Evolutionary conservation across 164 flowering plant species (phyloP).

Genomic region (Stephania cephalantha): DNA sequence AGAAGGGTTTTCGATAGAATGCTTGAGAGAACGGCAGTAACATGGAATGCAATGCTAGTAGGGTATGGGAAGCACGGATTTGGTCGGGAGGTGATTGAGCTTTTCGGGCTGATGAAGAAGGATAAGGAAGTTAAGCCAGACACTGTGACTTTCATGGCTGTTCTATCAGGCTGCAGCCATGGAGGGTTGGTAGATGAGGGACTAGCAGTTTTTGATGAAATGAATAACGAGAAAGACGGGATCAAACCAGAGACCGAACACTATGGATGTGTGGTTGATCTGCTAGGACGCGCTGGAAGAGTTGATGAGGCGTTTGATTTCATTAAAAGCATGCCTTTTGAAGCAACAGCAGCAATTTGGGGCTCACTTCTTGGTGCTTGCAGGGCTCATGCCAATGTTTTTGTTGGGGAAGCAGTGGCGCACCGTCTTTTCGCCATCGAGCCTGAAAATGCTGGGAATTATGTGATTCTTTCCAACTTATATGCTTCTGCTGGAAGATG

Average conservation of each 20-base stretch:
- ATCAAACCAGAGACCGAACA: slow-evolving; percentile 24
- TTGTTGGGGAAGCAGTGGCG: slow-evolving; percentile 27
- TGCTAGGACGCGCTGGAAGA: slow-evolving; percentile 29
- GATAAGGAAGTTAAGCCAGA: slow-evolving; percentile 21
- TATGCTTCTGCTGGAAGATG: slow-evolving; percentile 28
- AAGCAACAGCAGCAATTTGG: slow-evolving; percentile 32
- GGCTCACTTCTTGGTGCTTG: slow-evolving; percentile 31
- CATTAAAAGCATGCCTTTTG: slow-evolving; percentile 25
- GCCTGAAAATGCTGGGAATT: slow-evolving; percentile 30
- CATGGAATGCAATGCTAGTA: slow-evolving; percentile 33
- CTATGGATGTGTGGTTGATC: slow-evolving; percentile 33
- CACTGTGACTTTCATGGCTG: slow-evolving; percentile 24
- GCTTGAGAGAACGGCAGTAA: slow-evolving; percentile 23
- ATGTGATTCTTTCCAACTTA: slow-evolving; percentile 29
- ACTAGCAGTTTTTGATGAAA: slow-evolving; percentile 18
- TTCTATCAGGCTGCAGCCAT: slow-evolving; percentile 31
- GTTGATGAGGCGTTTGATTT: slow-evolving; percentile 22
- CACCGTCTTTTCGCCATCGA: slow-evolving; percentile 23
- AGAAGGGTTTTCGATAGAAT: slow-evolving; percentile 26
- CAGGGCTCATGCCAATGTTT: slow-evolving; percentile 20
- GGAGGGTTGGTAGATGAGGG: slow-evolving; percentile 32
- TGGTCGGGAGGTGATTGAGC: slow-evolving; percentile 25
- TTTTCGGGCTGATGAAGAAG: slow-evolving; percentile 18
- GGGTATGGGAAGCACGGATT: slow-evolving; percentile 35
- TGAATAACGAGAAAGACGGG: slow-evolving; percentile 13